Percentiles rank a stretch among this genome's conserved stretches.
These are phyloP conservation scores for Graphium sp. DNA, from an alignment of 2,329 filamentous ascomycete genomes.

Conservation along the genomic window DNA sequence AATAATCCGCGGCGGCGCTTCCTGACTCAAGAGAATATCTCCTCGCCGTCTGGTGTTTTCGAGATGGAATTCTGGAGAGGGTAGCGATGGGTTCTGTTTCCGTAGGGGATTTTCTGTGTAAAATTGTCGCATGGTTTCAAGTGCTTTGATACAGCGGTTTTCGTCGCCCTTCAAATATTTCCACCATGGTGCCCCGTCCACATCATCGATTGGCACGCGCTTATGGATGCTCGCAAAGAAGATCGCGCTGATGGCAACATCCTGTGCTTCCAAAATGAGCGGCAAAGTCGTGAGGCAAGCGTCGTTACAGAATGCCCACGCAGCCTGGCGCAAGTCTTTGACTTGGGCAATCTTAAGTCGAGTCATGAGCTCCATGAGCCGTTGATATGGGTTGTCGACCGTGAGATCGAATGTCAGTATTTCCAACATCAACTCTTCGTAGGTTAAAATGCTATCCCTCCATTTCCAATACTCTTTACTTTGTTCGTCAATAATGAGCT, in stretches of 20 bases:
- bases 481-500: slow-evolving; percentile 84
- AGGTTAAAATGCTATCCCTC: slow-evolving; percentile 82
- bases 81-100: slow-evolving; percentile 34
- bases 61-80: slow-evolving; percentile 37
- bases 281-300: slow-evolving; percentile 72
- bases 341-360: slow-evolving; percentile 61
- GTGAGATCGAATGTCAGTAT: slow-evolving; percentile 86
- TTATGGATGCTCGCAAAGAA: slow-evolving; percentile 74
- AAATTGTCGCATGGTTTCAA: slow-evolving; percentile 58
- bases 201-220: slow-evolving; percentile 58
- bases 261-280: slow-evolving; percentile 60
- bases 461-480: slow-evolving; percentile 98
- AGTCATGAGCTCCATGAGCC: slow-evolving; percentile 66
- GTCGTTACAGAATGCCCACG: slow-evolving; percentile 92
- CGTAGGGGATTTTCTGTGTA: slow-evolving; percentile 47
- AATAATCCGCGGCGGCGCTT: background rate
- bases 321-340: slow-evolving; percentile 65
- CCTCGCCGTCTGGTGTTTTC: slow-evolving; percentile 31
- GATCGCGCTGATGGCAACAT: slow-evolving; percentile 70
- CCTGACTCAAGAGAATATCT: slow-evolving; percentile 1
- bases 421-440: slow-evolving; percentile 87
- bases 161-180: slow-evolving; percentile 56
- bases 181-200: slow-evolving; percentile 76
- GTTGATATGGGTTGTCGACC: slow-evolving; percentile 73
- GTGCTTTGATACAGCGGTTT: slow-evolving; percentile 52